Evolutionary conservation across 306 rosid genomes (phyloP).

Genomic region (Hippophae rhamnoides): DNA sequence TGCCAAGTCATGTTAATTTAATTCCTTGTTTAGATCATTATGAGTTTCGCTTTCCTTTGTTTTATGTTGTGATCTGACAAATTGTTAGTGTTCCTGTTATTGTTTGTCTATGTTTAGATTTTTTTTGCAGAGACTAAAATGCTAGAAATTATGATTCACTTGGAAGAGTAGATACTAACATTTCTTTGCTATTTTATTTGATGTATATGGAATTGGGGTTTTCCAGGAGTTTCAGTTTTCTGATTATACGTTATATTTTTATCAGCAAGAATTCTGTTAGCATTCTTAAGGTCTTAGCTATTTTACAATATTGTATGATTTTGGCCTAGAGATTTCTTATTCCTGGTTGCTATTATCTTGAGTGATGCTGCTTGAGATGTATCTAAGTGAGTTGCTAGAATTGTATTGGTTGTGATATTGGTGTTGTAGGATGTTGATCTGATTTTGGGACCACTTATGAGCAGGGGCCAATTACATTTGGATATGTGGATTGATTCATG

Average conservation of each 20-base stretch:
- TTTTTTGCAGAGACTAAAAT: neutral
- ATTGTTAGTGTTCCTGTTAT: neutral
- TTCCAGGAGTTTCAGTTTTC: neutral
- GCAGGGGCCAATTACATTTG: too few relatives aligned
- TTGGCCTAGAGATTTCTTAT: neutral
- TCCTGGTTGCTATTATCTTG: constrained; percentile 12
- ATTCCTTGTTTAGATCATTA: too few relatives aligned
- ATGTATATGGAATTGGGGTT: neutral
- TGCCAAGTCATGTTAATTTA: too few relatives aligned
- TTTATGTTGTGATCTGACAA: too few relatives aligned
- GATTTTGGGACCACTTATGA: too few relatives aligned
- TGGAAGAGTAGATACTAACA: neutral
- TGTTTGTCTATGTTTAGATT: neutral
- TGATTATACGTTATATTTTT: neutral
- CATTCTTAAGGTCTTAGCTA: neutral
- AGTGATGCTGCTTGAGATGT: neutral
- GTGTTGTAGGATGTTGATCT: too few relatives aligned
- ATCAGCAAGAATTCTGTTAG: neutral
- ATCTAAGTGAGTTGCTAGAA: neutral
- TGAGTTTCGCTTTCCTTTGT: too few relatives aligned
- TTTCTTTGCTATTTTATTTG: neutral
- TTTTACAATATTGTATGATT: neutral
- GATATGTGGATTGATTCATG: too few relatives aligned
- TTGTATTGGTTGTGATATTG: neutral
- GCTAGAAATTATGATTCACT: neutral